Conservation (phyloP, 169 alveolate genomes). For the Plasmodium fragile region DNA sequence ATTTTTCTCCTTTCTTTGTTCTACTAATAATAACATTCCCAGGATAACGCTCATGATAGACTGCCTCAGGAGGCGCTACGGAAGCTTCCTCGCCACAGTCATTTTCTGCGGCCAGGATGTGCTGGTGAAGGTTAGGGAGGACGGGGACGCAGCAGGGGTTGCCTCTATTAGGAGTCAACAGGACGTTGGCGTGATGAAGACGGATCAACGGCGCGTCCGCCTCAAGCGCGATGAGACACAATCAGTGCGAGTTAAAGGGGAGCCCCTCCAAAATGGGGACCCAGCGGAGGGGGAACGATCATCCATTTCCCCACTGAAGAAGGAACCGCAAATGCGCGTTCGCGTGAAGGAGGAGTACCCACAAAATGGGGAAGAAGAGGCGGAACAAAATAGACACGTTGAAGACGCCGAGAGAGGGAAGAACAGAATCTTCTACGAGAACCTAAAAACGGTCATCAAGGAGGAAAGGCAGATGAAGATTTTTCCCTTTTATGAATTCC, state of each 20-base stretch:
- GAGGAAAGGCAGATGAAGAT: constrained; percentile 35
- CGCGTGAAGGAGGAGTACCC: not conserved
- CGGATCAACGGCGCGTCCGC: not conserved
- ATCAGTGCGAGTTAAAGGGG: not conserved
- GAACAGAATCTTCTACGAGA: constrained; percentile 52
- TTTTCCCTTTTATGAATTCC: constrained; percentile 79
- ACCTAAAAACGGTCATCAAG: constrained; percentile 22
- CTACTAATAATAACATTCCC: constrained; percentile 86
- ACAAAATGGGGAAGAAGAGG: not conserved
- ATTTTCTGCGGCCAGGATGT: constrained; percentile 22
- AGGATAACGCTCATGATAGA: constrained; percentile 82
- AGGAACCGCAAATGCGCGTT: not conserved
- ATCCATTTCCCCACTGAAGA: not conserved
- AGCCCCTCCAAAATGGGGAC: not conserved
- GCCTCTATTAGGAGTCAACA: not conserved
- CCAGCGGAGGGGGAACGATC: not conserved
- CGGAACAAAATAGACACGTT: not conserved
- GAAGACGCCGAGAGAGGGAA: not conserved
- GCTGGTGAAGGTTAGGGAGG: not conserved
- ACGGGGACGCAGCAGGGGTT: constrained; percentile 39
- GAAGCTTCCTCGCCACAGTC: constrained; percentile 75
- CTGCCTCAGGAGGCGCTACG: constrained; percentile 77
- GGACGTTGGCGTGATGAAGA: not conserved
- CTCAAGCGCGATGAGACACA: not conserved
- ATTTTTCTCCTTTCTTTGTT: constrained; percentile 85